Base-by-base conservation (phyloP, 1,284 basidiomycete genomes). In the Neolentinus lepideus region DNA sequence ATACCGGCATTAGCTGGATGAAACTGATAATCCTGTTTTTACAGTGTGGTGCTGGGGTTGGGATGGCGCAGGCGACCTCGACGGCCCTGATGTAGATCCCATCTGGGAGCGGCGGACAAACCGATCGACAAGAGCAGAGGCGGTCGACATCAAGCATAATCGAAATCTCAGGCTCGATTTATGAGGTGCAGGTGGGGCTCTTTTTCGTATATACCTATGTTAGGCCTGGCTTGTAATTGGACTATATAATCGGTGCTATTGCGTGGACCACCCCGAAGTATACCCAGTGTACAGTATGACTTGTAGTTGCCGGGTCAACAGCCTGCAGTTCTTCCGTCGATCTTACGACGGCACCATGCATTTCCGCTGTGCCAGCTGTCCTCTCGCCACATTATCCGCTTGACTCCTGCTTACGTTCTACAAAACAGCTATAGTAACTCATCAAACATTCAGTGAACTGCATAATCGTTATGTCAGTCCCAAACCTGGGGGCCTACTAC, bases 1-100 rank as follows among this genome's bases (percentile, higher is more conserved):
- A 51, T 29, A 51, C 48, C 26, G 22, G 2, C 6, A 27, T 45
- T 55, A 29, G 35, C 47, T 4, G 3, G 38, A n/a, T 43, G 38
- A 3, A n/a, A 43, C 19, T 43, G 38, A 43, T 16, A 3, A 47
- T 51, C 22, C 53, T 59, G 8, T 46, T 56, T 54, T 35, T 54
- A 21, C 67, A 94, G 94, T 96, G 8, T 97, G 94, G 94, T 97
- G 94, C 68, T 97, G 94, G 94, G 94, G 94, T 22, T 98, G 94
- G 94, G 94, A 98, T 66, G 94, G 94, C 35, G 94, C 94, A 2
- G 94, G 94, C 48, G 94, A 97, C 67, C 78, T 98, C 24, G 94
- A 96, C 60, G 94, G 92, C 47, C 93, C 92, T 0, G 92, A 94
- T 64, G 92, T 97, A 2, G 94, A 97, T 65, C 94, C 94, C 6